Percentiles rank a stretch among this genome's conserved stretches.
phyloP scores from a whole-genome alignment of 495 filamentous ascomycete genomes.

The Penicillium parvum region DNA sequence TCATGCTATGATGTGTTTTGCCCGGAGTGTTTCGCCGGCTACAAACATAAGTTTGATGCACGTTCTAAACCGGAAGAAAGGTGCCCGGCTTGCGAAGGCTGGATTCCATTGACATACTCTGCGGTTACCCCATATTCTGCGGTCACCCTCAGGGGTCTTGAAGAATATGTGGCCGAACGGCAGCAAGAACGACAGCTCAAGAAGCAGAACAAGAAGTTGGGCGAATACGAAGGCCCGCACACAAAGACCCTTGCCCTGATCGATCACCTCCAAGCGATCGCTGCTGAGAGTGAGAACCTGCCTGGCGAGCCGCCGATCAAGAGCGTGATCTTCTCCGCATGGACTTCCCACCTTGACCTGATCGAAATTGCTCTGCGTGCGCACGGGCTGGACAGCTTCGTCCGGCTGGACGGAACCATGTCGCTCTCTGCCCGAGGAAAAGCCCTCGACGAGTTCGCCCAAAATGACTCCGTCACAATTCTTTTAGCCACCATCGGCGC shows the following conservation, averaged over 20 bases:
- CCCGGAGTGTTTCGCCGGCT: conserved; percentile 57
- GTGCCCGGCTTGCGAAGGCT: conserved; percentile 65
- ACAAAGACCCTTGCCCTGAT: conserved; percentile 85
- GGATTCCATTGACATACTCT: conserved; percentile 55
- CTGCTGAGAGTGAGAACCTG: conserved; percentile 53
- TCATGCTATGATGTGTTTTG: conserved; percentile 83
- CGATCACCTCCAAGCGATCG: conserved; percentile 55
- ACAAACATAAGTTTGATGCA: conserved; percentile 26
- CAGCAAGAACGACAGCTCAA: conserved; percentile 42
- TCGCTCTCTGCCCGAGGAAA: conserved; percentile 60
- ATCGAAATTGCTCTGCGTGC: conserved; percentile 79
- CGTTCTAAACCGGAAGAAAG: conserved; percentile 23
- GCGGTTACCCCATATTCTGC: conserved; percentile 61
- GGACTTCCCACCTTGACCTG: conserved; percentile 91
- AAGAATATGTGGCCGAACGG: conserved; percentile 47
- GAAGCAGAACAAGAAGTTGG: conserved; percentile 53
- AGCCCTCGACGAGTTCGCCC: conserved; percentile 71
- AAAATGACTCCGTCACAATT: conserved; percentile 66
- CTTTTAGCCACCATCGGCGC: conserved; percentile 90
- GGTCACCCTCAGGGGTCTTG: too few species aligned
- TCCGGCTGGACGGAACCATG: conserved; percentile 90
- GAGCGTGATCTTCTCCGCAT: conserved; percentile 87
- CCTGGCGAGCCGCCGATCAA: conserved; percentile 67
- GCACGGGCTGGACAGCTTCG: conserved; percentile 56
- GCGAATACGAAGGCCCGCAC: conserved; percentile 76